Evolutionary conservation across 768 basidiomycete species (phyloP).

Genomic region (Russula earlei): DNA sequence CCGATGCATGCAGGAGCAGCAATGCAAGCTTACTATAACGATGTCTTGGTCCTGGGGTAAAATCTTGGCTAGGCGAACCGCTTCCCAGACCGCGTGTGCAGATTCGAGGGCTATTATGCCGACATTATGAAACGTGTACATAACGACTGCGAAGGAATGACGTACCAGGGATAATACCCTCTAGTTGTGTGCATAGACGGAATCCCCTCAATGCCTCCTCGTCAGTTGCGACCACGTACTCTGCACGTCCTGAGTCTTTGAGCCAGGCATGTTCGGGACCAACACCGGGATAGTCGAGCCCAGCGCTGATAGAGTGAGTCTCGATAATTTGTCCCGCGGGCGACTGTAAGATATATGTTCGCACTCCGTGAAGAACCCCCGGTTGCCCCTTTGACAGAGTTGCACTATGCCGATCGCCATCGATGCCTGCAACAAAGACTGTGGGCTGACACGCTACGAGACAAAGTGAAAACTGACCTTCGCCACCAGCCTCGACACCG

Average conservation of each 20-base stretch:
- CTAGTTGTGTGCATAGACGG: constrained; percentile 80
- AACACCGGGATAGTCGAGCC: constrained; percentile 93
- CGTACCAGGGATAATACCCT: constrained; percentile 94
- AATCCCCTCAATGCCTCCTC: constrained; percentile 91
- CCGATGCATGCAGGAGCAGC: neutral
- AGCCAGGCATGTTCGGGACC: constrained; percentile 98
- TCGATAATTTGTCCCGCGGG: constrained; percentile 88
- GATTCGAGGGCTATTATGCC: constrained; percentile 73
- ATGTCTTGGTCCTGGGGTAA: constrained; percentile 78
- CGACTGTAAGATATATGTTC: constrained; percentile 91
- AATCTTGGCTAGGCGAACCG: constrained; percentile 73
- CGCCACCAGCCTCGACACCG: constrained; percentile 96
- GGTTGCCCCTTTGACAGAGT: constrained; percentile 86
- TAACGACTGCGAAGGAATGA: neutral
- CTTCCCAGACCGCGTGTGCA: constrained; percentile 93
- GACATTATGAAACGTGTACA: constrained; percentile 8
- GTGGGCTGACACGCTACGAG: neutral
- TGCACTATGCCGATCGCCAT: constrained; percentile 84
- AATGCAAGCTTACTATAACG: constrained; percentile 63
- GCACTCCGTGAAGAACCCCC: constrained; percentile 92
- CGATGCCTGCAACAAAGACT: constrained; percentile 42
- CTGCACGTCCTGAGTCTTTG: constrained; percentile 88
- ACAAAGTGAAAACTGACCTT: constrained; percentile 44
- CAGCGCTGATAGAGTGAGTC: constrained; percentile 95
- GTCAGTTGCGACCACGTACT: constrained; percentile 90